Evolutionary conservation across 1,284 basidiomycete genomes (phyloP), one percentile per base, ranked within the genome.

Genomic region (Cystobasidiaceae sp.): DNA sequence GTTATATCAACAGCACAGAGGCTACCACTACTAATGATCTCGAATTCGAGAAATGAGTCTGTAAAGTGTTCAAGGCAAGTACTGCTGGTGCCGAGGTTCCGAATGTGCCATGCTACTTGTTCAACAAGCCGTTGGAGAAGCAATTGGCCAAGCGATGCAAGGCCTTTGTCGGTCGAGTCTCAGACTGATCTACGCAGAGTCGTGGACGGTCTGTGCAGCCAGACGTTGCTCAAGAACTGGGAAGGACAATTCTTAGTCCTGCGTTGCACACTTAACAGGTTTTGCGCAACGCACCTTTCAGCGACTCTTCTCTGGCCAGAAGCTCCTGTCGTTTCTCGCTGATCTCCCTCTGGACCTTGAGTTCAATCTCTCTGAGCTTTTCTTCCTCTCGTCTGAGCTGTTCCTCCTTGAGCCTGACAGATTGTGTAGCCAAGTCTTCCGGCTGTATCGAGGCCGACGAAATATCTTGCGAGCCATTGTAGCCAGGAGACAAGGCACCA

Each of bases 251-350:
- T n/a, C 11, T 39, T n/a, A 39, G n/a, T 9, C 37, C n/a, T n/a
- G n/a, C n/a, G n/a, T n/a, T 39, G 37, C 9, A 39, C 37, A 39
- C 11, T 9, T 9, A n/a, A 39, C 9, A n/a, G 11, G 11, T 9
- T 9, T n/a, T n/a, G n/a, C n/a, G n/a, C n/a, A 55, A 32, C 27
- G 5, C 39, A 58, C 63, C 87, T 87, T 79, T 89, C 19, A 79
- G 70, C 34, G 70, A 72, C 70, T 80, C 78, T 60, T 80, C 79
- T 70, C 77, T 78, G 15, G 79, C 79, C 34, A 79, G 60, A 70
- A 99, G 80, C 78, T 98, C 94, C 78, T 98, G 96, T 75, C 93
- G 84, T 83, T 97, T 97, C 82, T 98, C 90, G 79, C 91, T 91
- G 79, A 99, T 94, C 82, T 99, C 96, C 68, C 96, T 86, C 79